These are phyloP conservation scores for Exobasidium cylindrosporum DNA, from an alignment of 1,284 basidiomycete species.

Conservation along the genomic window DNA sequence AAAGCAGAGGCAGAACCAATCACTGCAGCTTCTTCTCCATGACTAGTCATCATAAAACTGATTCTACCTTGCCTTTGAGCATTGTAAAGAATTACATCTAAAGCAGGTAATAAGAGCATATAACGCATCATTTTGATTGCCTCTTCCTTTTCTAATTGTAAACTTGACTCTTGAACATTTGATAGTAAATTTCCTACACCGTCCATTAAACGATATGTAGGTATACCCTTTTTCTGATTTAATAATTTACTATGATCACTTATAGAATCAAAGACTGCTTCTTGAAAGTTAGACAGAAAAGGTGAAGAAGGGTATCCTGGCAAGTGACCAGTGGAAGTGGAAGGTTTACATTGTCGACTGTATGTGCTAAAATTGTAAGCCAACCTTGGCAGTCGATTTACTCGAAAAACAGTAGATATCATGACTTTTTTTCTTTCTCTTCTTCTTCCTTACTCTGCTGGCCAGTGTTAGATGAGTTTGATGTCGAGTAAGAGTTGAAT, in stretches of 20 bases:
- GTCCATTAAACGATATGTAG: conserved; percentile 44
- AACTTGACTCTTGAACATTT: conserved; percentile 35
- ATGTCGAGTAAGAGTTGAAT: too few relatives aligned
- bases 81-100: conserved; percentile 86
- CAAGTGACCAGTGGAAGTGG: conserved; percentile 19
- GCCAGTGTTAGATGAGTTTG: too few relatives aligned
- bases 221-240: conserved; percentile 32
- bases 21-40: conserved; percentile 88
- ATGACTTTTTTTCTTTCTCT: too few relatives aligned
- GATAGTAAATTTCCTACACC: conserved; percentile 33
- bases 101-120: conserved; percentile 66
- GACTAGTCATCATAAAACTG: conserved; percentile 74
- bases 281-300: conserved; percentile 40
- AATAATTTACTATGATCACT: conserved; percentile 25
- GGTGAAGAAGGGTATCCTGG: conserved; percentile 40
- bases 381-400: not conserved
- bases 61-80: conserved; percentile 90
- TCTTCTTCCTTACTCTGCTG: too few relatives aligned
- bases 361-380: not conserved
- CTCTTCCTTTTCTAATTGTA: conserved; percentile 31
- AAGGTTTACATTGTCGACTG: not conserved
- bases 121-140: conserved; percentile 41
- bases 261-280: conserved; percentile 40
- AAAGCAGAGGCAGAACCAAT: conserved; percentile 85
- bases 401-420: too few relatives aligned